Percentiles rank a stretch among this genome's conserved stretches.
Conservation (phyloP, 164 flowering plant genomes). For the Aristolochia fimbriata region DNA sequence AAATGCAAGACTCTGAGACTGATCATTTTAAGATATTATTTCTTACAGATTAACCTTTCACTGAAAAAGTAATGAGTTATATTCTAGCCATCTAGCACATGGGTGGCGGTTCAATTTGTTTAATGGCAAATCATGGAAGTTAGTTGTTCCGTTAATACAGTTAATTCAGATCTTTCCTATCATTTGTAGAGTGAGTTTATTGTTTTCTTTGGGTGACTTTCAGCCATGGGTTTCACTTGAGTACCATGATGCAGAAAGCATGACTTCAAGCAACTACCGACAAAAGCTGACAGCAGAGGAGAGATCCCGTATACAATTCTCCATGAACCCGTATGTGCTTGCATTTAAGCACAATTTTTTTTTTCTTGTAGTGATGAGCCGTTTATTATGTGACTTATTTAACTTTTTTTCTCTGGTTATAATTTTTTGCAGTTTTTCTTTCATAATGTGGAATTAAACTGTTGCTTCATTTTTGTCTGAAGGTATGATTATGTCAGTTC, state of each 20-base stretch:
- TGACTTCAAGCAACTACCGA: conserved; percentile 28
- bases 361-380: too few species aligned
- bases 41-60: too few species aligned
- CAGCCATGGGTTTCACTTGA: conserved; percentile 64
- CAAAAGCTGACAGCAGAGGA: conserved; percentile 43
- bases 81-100: not conserved
- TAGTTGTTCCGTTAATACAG: not conserved
- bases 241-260: conserved; percentile 47
- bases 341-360: not conserved
- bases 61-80: too few species aligned
- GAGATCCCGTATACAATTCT: conserved; percentile 34
- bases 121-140: not conserved
- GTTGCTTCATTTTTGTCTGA: conserved; percentile 3
- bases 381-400: too few species aligned
- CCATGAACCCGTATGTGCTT: conserved; percentile 56
- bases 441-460: not conserved
- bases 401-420: not conserved
- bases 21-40: too few species aligned
- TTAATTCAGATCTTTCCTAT: not conserved
- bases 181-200: not conserved
- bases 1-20: too few species aligned
- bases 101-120: not conserved
- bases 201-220: not conserved
- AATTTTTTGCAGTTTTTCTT: not conserved
- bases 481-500: conserved; percentile 56